These are phyloP conservation scores for Cystoderma amianthinum DNA, from an alignment of 768 basidiomycete genomes.

Conservation along the genomic window DNA sequence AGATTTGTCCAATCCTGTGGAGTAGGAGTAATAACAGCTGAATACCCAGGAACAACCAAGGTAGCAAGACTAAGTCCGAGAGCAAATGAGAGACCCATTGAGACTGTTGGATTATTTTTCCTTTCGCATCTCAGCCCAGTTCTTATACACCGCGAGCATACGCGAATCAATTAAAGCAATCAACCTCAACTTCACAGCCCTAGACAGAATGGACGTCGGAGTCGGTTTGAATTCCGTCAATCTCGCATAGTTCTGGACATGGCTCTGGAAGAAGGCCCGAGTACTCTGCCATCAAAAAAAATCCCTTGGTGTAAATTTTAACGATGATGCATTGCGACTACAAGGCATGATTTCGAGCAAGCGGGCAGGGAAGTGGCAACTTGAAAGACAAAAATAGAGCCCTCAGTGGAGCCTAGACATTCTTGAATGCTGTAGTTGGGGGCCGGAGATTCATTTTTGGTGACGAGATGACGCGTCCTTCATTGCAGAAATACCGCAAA, in stretches of 20 bases:
- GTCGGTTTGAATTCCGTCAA: neutral
- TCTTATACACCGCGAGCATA: neutral
- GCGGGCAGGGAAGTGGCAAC: neutral
- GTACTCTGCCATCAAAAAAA: neutral
- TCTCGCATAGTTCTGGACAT: too few species aligned
- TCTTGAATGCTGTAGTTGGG: too few species aligned
- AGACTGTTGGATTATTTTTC: neutral
- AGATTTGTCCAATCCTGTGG: slow-evolving; percentile 5
- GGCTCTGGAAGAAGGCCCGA: neutral
- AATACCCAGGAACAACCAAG: neutral
- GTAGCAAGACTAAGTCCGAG: neutral
- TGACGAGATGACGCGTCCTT: too few species aligned
- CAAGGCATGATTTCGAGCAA: neutral
- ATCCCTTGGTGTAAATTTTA: neutral
- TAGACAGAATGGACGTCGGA: neutral
- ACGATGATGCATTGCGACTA: neutral
- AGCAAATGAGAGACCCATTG: neutral
- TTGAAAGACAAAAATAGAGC: too few species aligned
- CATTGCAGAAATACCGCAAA: too few species aligned
- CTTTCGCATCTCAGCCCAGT: neutral
- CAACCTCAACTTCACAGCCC: neutral
- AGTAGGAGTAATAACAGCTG: neutral
- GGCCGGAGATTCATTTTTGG: too few species aligned
- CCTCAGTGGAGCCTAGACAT: too few species aligned
- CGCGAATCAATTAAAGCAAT: neutral